A percentile compares a stretch with the other conserved stretches of the same genome.
phyloP scores from a whole-genome alignment of 108 stramenopile genomes.

The Schizochytrium sp. region DNA sequence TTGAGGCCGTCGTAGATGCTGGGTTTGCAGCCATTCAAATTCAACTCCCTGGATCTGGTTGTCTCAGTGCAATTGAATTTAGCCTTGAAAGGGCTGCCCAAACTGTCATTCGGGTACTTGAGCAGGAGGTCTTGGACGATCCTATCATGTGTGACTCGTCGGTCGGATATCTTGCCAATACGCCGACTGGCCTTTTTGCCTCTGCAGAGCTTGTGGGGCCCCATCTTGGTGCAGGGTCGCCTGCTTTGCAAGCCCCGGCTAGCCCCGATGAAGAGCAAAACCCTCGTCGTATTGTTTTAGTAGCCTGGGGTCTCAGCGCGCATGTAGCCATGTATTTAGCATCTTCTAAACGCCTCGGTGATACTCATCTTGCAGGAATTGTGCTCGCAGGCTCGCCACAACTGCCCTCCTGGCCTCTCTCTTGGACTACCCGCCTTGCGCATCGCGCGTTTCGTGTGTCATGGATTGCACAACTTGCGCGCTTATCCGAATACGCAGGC shows the following conservation, averaged over 20 bases:
- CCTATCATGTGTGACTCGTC: background rate
- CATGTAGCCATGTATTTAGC: constrained; percentile 55
- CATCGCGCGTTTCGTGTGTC: constrained; percentile 31
- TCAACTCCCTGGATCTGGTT: constrained; percentile 21
- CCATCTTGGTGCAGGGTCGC: background rate
- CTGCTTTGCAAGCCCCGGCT: background rate
- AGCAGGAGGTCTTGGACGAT: constrained; percentile 28
- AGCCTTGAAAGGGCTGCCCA: background rate
- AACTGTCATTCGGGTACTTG: constrained; percentile 30
- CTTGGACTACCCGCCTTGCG: background rate
- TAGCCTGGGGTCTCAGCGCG: background rate
- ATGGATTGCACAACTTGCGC: constrained; percentile 30
- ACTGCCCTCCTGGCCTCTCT: constrained; percentile 5
- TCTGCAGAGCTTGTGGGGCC: background rate
- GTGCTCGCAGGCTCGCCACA: constrained; percentile 37
- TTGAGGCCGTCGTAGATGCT: constrained; percentile 38
- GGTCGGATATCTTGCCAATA: background rate
- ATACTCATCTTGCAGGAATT: constrained; percentile 25
- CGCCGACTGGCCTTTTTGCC: background rate
- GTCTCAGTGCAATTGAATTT: constrained; percentile 16
- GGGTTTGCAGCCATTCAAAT: constrained; percentile 35
- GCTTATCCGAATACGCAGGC: constrained; percentile 31
- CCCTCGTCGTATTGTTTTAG: background rate
- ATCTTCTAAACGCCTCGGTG: background rate
- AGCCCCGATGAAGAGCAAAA: background rate